Evolutionary conservation across 257 asterid species (phyloP).

Genomic region (Lantana camara): DNA sequence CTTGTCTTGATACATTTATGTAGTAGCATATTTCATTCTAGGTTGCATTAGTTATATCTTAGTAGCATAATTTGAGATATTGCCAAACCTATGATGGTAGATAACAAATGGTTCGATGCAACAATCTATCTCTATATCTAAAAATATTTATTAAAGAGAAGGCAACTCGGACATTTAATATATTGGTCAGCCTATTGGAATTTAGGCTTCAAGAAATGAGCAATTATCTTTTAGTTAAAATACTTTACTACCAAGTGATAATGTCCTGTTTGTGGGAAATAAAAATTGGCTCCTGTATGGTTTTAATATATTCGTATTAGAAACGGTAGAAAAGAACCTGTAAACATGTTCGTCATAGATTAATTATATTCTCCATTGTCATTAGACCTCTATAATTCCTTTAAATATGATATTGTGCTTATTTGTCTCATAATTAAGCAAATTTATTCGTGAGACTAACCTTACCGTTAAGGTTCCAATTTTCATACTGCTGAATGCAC

Average conservation of each 20-base stretch:
- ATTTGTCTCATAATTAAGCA: not conserved
- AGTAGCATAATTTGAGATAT: not conserved
- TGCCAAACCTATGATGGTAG: constrained; percentile 1
- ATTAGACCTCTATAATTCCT: not conserved
- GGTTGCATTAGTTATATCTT: not conserved
- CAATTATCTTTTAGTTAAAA: not conserved
- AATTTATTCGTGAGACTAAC: constrained; percentile 1
- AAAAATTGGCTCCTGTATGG: not conserved
- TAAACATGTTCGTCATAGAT: not conserved
- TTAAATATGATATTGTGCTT: not conserved
- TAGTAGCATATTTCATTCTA: not conserved
- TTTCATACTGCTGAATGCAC: not conserved
- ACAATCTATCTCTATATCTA: not conserved
- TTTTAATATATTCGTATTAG: not conserved
- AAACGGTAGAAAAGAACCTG: not conserved
- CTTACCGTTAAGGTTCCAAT: not conserved
- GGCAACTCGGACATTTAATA: not conserved
- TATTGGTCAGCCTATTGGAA: not conserved
- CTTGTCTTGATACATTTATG: not conserved
- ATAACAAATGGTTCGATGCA: not conserved
- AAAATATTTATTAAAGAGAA: no score
- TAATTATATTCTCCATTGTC: not conserved
- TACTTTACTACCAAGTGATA: not conserved
- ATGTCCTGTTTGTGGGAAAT: not conserved
- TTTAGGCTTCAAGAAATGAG: not conserved